phyloP scores from a whole-genome alignment of 2,329 filamentous ascomycete genomes.

The Sphaerulina populicola region DNA sequence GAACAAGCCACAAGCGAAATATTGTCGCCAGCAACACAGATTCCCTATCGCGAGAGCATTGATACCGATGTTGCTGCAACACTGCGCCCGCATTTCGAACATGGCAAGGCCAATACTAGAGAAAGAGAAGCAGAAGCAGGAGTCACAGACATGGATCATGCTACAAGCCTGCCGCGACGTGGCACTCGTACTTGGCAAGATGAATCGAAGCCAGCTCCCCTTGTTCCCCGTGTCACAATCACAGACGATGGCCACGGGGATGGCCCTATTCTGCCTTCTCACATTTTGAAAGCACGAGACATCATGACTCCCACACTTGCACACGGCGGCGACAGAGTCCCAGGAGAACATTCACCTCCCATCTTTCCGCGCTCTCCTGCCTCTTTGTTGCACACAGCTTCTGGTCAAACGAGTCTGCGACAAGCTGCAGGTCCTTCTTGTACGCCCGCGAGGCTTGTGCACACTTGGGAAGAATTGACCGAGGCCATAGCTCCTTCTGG shows the following conservation, averaged over 20 bases:
- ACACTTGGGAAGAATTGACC: slow-evolving; percentile 1
- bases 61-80: slow-evolving; percentile 7
- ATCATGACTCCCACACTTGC: slow-evolving; percentile 1
- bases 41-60: slow-evolving; percentile 11
- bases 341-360: slow-evolving; percentile 3
- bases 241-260: background rate
- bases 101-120: background rate
- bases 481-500: background rate
- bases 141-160: background rate
- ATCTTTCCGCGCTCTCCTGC: slow-evolving; percentile 13
- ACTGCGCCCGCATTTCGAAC: slow-evolving; percentile 8
- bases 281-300: slow-evolving; percentile 12
- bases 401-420: background rate
- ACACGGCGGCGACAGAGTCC: background rate
- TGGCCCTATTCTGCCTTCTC: slow-evolving; percentile 12
- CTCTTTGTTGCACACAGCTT: slow-evolving; percentile 2
- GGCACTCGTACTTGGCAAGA: background rate
- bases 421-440: background rate
- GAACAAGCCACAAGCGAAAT: no score
- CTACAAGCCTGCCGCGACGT: background rate
- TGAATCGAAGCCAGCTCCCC: background rate
- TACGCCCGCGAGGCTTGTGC: background rate
- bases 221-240: background rate
- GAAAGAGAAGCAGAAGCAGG: background rate
- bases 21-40: slow-evolving; percentile 23